Base-by-base conservation (phyloP, 2,329 filamentous ascomycete genomes). In the Cryoendolithus antarcticus region DNA sequence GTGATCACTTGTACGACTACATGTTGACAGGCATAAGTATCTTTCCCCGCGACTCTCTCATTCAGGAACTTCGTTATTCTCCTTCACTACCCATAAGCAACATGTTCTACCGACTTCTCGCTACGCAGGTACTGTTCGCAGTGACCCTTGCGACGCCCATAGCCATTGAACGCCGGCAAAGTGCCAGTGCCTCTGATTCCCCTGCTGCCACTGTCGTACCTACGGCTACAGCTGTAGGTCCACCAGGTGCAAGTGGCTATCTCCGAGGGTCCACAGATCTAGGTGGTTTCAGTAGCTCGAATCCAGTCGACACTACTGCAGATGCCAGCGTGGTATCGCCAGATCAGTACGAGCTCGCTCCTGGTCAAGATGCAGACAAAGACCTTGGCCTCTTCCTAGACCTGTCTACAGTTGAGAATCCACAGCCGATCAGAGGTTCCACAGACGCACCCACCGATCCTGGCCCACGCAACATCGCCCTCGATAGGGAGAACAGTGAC, bases 401-500 rank as follows among this genome's bases (percentile, higher is more conserved):
- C 37, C 48, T 64, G 2, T 51, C 53, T 0, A 50, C 52, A 10
- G 55, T 62, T 3, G 56, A 62, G 44, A 62, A 64, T 36, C 61
- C 61, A 3, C 62, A 64, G 31, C 62, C 61, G 0, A 61, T 64
- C 19, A 52, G 58, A 29, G 61, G 60, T n/a, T 50, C 53, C 10
- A 54, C 46, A 5, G 55, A 55, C n/a, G 50, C 48, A 3, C 59
- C 61, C 0, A 65, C 60, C 0, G 61, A 64, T 44, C 59, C 62
- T 11, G 61, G 60, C 6, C 43, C 47, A 40, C 53, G 57, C 4
- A 61, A 60, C 13, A 35, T 42, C 28, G 50, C 47, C 9, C 50
- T 64, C 11, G 63, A 65, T 32, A 55, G 53, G 13, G 47, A 64
- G 32, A 64, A 64, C 39, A 56, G 55, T 15, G 62, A 64, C 37